Evolutionary conservation across 2,329 filamentous ascomycete species (phyloP).

Genomic region (Stagonosporopsis chrysanthemi): DNA sequence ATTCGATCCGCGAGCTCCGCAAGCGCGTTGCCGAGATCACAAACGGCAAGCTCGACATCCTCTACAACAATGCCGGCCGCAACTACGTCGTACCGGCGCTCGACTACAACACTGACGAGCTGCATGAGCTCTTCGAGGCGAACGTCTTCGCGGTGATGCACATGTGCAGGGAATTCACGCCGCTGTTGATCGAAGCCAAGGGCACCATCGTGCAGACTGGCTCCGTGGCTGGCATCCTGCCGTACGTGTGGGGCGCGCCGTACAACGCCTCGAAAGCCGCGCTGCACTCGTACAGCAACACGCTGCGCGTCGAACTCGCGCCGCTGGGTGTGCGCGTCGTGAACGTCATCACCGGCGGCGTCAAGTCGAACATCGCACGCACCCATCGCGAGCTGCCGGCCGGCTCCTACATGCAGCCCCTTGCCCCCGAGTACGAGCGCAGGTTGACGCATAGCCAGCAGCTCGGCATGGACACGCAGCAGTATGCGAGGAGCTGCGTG

Average conservation of each 20-base stretch:
- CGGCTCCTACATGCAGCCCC: conserved; percentile 60
- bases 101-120: conserved; percentile 56
- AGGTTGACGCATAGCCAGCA: conserved; percentile 63
- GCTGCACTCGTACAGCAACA: conserved; percentile 65
- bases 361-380: conserved; percentile 66
- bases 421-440: conserved; percentile 60
- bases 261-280: conserved; percentile 69
- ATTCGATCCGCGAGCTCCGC: conserved; percentile 59
- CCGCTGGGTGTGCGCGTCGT: conserved; percentile 59
- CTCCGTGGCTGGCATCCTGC: conserved; percentile 52
- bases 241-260: conserved; percentile 44
- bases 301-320: conserved; percentile 63
- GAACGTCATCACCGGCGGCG: conserved; percentile 65
- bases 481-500: conserved; percentile 64
- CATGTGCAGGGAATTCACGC: conserved; percentile 64
- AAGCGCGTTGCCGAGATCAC: conserved; percentile 57
- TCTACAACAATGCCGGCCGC: conserved; percentile 66
- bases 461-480: conserved; percentile 58
- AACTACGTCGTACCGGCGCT: conserved; percentile 66
- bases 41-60: conserved; percentile 60
- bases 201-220: conserved; percentile 58
- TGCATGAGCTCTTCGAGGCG: conserved; percentile 42
- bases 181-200: conserved; percentile 58
- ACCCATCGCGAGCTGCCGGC: conserved; percentile 56
- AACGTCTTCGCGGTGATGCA: conserved; percentile 66